A percentile compares a stretch with the other conserved stretches of the same genome.
Conservation (phyloP, 257 asterid genomes). For the Solanum raphanifolium region DNA sequence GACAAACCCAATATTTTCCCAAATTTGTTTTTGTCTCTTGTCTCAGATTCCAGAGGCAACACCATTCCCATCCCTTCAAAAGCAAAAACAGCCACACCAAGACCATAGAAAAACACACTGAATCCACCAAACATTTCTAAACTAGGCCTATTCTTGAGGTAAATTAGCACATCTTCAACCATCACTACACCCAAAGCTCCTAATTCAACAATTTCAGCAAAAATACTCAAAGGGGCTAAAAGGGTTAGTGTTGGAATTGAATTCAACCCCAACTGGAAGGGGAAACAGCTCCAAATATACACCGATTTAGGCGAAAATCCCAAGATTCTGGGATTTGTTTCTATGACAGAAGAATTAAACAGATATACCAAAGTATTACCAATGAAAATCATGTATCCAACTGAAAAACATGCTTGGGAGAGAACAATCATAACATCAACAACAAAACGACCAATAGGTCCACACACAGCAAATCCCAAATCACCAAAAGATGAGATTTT, state of each 20-base stretch:
- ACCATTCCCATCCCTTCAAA: constrained; percentile 17
- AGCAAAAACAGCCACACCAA: constrained; percentile 12
- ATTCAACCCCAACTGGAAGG: constrained; percentile 16
- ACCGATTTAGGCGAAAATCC: constrained; percentile 9
- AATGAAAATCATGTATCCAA: constrained; percentile 8
- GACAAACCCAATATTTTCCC: constrained; percentile 9
- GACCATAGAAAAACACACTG: constrained; percentile 4
- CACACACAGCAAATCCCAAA: constrained; percentile 13
- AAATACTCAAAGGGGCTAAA: constrained; percentile 18
- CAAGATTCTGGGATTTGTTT: neutral
- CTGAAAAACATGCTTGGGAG: constrained; percentile 10
- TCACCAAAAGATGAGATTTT: constrained; percentile 15
- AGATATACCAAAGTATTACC: constrained; percentile 7
- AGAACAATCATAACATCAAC: constrained; percentile 15
- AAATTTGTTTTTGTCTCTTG: constrained; percentile 3
- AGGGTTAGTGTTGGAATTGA: constrained; percentile 7
- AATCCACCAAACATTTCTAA: constrained; percentile 9
- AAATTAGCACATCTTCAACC: constrained; percentile 8
- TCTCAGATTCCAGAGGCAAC: constrained; percentile 18
- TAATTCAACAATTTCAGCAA: constrained; percentile 12
- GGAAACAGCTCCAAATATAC: constrained; percentile 9
- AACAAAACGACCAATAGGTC: constrained; percentile 4
- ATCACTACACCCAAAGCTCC: constrained; percentile 18
- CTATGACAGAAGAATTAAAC: neutral
- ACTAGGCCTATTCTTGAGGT: constrained; percentile 2